These are phyloP conservation scores for Mentha longifolia DNA, from an alignment of 257 asterid species.

Conservation along the genomic window DNA sequence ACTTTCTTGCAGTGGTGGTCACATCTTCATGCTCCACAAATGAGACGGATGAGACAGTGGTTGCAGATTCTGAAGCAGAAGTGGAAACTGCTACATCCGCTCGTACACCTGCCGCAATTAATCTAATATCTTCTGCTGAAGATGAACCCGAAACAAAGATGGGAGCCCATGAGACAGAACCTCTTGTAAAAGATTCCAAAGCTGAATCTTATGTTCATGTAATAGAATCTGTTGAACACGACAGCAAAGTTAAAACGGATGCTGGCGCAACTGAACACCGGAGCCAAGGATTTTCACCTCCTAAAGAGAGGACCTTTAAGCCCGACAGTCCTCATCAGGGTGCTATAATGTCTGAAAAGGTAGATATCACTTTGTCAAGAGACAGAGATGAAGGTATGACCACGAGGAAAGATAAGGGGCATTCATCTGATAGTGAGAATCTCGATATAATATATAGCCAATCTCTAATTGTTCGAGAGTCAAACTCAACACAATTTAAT, in stretches of 20 bases:
- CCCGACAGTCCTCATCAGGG: conserved; percentile 30
- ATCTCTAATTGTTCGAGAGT: conserved; percentile 69
- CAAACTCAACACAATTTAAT: conserved; percentile 37
- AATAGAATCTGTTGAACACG: conserved; percentile 46
- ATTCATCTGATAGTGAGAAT: conserved; percentile 56
- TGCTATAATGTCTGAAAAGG: conserved; percentile 33
- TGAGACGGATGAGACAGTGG: conserved; percentile 94
- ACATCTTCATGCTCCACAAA: conserved; percentile 96
- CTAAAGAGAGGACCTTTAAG: conserved; percentile 39
- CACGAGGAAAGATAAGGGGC: conserved; percentile 44
- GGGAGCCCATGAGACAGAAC: conserved; percentile 36
- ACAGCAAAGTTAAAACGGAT: conserved; percentile 40
- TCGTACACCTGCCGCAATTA: conserved; percentile 40
- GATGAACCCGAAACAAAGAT: conserved; percentile 45
- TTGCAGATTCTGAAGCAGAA: conserved; percentile 92
- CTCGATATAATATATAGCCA: conserved; percentile 80
- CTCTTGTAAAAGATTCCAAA: conserved; percentile 37
- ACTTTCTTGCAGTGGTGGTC: conserved; percentile 63
- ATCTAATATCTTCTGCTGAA: conserved; percentile 51
- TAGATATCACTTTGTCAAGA: conserved; percentile 34
- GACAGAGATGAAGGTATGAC: conserved; percentile 40
- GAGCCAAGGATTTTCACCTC: conserved; percentile 43
- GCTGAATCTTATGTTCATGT: conserved; percentile 38
- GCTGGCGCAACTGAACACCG: conserved; percentile 36
- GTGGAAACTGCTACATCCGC: conserved; percentile 72